Conservation (phyloP, 1,139 yeast genomes). For the Candida anutae region DNA sequence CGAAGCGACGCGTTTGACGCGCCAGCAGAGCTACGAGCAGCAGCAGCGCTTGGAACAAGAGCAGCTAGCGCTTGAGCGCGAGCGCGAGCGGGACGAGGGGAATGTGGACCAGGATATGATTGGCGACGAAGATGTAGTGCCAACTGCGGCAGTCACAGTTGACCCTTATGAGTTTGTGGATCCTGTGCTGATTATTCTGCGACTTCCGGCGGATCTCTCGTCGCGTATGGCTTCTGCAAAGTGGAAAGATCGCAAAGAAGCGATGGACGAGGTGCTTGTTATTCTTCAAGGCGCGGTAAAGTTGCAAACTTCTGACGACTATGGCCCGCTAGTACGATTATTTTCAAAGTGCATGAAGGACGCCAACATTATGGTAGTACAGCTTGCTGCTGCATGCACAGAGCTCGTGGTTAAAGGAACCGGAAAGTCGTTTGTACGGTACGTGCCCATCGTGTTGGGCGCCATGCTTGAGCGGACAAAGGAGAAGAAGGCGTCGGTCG, state of each 20-base stretch:
- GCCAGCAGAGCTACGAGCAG: constrained; percentile 34
- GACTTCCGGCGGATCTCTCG: constrained; percentile 58
- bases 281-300: constrained; percentile 46
- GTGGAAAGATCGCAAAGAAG: constrained; percentile 94
- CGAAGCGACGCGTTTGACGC: constrained; percentile 50
- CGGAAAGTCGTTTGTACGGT: constrained; percentile 45
- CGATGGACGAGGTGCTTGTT: constrained; percentile 57
- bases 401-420: constrained; percentile 63
- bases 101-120: constrained; percentile 7
- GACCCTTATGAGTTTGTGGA: constrained; percentile 35
- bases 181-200: constrained; percentile 51
- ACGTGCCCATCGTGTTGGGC: constrained; percentile 44
- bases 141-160: constrained; percentile 12
- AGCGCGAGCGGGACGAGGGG: constrained; percentile 22
- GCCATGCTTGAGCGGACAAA: constrained; percentile 78
- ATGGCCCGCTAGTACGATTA: constrained; percentile 47
- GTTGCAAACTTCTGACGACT: constrained; percentile 41
- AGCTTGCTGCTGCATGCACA: constrained; percentile 66
- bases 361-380: constrained; percentile 85
- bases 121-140: neutral
- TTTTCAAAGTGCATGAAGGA: constrained; percentile 78
- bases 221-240: constrained; percentile 51
- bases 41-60: constrained; percentile 8
- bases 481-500: constrained; percentile 76
- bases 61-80: constrained; percentile 25